phyloP scores from a whole-genome alignment of 2,329 filamentous ascomycete genomes.

The Ophiostoma novo-ulmi region DNA sequence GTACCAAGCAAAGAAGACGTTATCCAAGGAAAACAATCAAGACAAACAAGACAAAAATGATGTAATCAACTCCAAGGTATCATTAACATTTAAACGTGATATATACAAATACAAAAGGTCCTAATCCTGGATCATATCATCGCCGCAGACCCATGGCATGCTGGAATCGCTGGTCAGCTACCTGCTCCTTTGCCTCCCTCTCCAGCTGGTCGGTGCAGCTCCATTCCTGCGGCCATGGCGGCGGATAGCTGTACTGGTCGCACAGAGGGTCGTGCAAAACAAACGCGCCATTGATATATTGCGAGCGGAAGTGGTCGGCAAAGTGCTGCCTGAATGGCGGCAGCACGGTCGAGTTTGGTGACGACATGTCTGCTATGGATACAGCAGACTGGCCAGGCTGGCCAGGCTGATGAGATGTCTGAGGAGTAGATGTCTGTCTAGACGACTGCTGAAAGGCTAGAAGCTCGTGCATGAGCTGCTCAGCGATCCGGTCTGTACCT shows the following conservation, averaged over 20 bases:
- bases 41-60: neutral
- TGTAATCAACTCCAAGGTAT: neutral
- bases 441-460: neutral
- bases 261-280: constrained; percentile 20
- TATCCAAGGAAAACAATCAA: neutral
- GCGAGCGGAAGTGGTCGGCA: neutral
- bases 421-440: neutral
- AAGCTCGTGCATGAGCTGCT: constrained; percentile 18
- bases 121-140: neutral
- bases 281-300: constrained; percentile 10
- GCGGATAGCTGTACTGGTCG: constrained; percentile 19
- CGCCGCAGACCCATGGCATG: neutral
- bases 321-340: constrained; percentile 3
- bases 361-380: neutral
- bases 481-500: constrained; percentile 16
- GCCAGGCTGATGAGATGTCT: neutral
- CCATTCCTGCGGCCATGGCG: constrained; percentile 22
- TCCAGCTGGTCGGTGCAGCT: constrained; percentile 24
- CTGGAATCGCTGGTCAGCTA: constrained; percentile 13
- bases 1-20: neutral
- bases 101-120: neutral
- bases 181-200: constrained; percentile 18
- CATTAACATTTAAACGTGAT: neutral
- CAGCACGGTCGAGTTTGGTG: neutral
- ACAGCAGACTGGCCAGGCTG: too few relatives aligned